Percentiles rank a stretch among this genome's conserved stretches.
These are phyloP conservation scores for Coffea humblotiana DNA, from an alignment of 305 asterid species.

Conservation along the genomic window DNA sequence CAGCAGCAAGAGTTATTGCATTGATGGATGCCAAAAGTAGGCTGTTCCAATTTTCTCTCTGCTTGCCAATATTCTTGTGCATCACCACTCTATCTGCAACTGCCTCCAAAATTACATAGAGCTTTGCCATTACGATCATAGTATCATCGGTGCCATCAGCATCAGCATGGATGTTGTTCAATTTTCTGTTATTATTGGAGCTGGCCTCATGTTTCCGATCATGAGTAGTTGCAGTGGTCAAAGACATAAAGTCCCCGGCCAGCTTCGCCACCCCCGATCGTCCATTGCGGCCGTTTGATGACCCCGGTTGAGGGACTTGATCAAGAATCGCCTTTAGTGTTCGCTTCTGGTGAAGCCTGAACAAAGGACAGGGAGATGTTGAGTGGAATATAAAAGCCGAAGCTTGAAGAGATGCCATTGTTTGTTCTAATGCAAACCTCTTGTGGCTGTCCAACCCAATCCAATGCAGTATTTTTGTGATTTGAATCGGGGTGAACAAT, in stretches of 20 bases:
- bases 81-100: conserved; percentile 21
- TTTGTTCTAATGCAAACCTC: background rate
- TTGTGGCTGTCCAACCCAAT: background rate
- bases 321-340: conserved; percentile 12
- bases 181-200: background rate
- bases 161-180: background rate
- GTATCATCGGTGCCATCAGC: background rate
- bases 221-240: background rate
- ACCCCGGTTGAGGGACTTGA: conserved; percentile 4
- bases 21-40: conserved; percentile 16
- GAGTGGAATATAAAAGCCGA: conserved; percentile 5
- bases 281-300: conserved; percentile 8
- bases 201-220: conserved; percentile 3
- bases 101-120: conserved; percentile 11
- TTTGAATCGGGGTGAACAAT: background rate
- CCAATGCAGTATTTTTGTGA: background rate
- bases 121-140: background rate
- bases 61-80: conserved; percentile 21
- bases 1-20: conserved; percentile 18
- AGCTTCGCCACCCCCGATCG: conserved; percentile 9
- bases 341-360: conserved; percentile 6
- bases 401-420: conserved; percentile 28
- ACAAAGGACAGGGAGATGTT: background rate
- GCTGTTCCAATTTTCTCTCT: conserved; percentile 20
- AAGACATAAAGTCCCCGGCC: background rate